phyloP scores from a whole-genome alignment of 75 land plant species.

The Isoetes taiwanensis region DNA sequence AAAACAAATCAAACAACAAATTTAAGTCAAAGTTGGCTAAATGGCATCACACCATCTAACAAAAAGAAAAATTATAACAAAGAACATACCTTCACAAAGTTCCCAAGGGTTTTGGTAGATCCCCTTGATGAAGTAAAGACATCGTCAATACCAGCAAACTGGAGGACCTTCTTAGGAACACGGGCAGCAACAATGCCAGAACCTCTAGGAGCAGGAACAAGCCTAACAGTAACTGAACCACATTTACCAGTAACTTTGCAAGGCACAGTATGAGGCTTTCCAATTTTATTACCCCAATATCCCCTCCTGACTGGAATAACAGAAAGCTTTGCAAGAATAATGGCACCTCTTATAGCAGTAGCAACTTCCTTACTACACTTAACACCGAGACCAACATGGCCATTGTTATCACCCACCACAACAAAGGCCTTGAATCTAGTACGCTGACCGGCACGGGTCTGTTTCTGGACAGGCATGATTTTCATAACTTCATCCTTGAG shows the following conservation, averaged over 20 bases:
- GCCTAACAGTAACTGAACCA: constrained; percentile 64
- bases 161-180: constrained; percentile 78
- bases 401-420: constrained; percentile 72
- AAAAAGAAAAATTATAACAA: background rate
- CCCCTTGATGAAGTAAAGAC: constrained; percentile 78
- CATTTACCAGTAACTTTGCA: constrained; percentile 92
- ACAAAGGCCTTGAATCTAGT: constrained; percentile 87
- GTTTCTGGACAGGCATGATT: constrained; percentile 93
- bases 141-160: constrained; percentile 83
- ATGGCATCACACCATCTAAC: too few species aligned
- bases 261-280: constrained; percentile 83
- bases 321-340: constrained; percentile 74
- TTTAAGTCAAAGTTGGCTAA: too few species aligned
- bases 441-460: constrained; percentile 86
- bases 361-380: constrained; percentile 87
- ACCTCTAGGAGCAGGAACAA: constrained; percentile 75
- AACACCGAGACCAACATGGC: constrained; percentile 76
- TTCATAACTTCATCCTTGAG: constrained; percentile 95
- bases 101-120: constrained; percentile 80
- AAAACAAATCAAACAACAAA: too few species aligned
- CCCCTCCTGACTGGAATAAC: constrained; percentile 81
- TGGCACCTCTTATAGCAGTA: constrained; percentile 71
- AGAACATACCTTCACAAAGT: constrained; percentile 59
- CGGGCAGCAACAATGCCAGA: constrained; percentile 77
- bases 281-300: constrained; percentile 91